Evolutionary conservation across 495 filamentous ascomycete genomes (phyloP), one percentile per base, ranked within the genome.

Genomic region (Annulohypoxylon moriforme): DNA sequence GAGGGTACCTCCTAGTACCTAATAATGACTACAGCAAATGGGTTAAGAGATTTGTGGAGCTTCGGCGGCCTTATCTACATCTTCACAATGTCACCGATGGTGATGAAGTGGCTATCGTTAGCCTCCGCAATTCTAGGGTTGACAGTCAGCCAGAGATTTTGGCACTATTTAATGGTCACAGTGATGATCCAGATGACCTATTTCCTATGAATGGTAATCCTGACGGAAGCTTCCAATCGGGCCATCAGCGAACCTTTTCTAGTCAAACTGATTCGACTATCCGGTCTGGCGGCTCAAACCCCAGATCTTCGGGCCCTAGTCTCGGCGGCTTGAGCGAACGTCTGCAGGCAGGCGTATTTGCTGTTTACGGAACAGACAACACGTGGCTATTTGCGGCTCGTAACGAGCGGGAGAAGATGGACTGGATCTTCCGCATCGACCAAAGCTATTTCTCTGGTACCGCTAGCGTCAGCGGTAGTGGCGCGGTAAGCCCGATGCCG

Each of bases 301-400:
- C 77, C 9, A 63, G 61, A 24, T 58, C 71, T 47, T 36, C 70
- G 40, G 73, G 75, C 34, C 77, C 74, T 27, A 82, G 81, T 33
- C 71, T 83, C 27, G 64, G 71, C 74, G 81, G 75, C 71, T 64
- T 87, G 72, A 78, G 80, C 81, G 72, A 88, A 78, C 76, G 86
- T 84, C 57, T 87, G 81, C 82, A 85, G 62, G 86, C 88, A 33
- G 91, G 91, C 71, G 90, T 98, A 38, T 99, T 95, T 84, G 96
- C 96, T 11, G 88, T 99, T 50, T 98, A 97, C 76, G 95, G 93
- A 38, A 90, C 90, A 66, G 89, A 95, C 74, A 97, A 97, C 74
- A 96, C 94, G 38, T 99, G 92, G 87, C 83, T 99, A 57, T 98
- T 99, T 81, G 93, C 93, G 24, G 92, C 93, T 46, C 84, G 93